A percentile compares a stretch with the other conserved stretches of the same genome.
Evolutionary conservation across 176 grass and related monocot species (phyloP).

Genomic region (Triticum monococcum): DNA sequence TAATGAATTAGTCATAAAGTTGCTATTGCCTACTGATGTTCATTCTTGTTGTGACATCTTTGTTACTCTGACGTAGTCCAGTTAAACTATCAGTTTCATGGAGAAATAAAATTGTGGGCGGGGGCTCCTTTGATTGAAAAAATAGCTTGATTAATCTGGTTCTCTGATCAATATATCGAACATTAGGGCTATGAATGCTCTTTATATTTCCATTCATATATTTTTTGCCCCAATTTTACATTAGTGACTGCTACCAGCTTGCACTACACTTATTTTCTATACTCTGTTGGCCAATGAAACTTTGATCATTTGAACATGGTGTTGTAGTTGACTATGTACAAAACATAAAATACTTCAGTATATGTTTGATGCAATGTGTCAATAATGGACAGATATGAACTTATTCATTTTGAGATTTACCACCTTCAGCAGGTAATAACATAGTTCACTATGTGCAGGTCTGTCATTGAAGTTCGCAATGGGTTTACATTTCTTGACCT

Average conservation of each 20-base stretch:
- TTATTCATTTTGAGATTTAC: background rate
- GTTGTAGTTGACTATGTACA: background rate
- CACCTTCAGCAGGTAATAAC: slow-evolving; percentile 1
- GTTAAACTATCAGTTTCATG: background rate
- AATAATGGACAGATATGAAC: background rate
- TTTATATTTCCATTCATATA: background rate
- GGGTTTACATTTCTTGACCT: slow-evolving; percentile 98
- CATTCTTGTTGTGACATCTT: no score
- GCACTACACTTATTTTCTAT: background rate
- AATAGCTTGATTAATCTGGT: background rate
- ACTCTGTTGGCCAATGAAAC: background rate
- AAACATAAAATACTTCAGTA: background rate
- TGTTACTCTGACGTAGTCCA: background rate
- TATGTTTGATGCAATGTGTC: background rate
- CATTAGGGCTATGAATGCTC: background rate
- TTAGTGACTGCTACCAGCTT: background rate
- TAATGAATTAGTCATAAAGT: no score
- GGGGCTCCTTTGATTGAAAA: no score
- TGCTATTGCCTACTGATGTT: no score
- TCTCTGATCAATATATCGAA: background rate
- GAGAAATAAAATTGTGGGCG: no score
- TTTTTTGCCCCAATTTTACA: background rate
- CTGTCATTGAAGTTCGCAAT: slow-evolving; percentile 98
- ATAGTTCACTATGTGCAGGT: slow-evolving; percentile 42
- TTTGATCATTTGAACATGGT: background rate